These are phyloP conservation scores for Amanita rubescens DNA, from an alignment of 768 basidiomycete genomes.

Conservation along the genomic window DNA sequence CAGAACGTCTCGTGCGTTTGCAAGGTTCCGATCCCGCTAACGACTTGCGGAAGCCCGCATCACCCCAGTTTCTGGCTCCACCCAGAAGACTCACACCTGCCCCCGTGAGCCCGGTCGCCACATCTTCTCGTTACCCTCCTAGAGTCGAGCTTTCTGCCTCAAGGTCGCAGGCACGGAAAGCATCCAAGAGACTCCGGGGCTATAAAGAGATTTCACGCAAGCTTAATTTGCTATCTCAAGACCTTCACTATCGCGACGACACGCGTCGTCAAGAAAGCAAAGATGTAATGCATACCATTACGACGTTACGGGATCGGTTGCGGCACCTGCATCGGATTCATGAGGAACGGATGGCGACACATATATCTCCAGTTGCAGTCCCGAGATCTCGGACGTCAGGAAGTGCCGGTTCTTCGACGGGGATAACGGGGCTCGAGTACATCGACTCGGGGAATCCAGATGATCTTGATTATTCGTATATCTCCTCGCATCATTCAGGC, in stretches of 20 bases:
- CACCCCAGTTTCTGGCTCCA: background rate
- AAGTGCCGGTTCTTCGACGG: background rate
- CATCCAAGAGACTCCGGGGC: background rate
- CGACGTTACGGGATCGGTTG: background rate
- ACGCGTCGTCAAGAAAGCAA: background rate
- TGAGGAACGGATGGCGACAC: background rate
- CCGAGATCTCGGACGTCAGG: background rate
- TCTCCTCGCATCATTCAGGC: background rate
- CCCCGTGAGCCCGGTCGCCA: background rate
- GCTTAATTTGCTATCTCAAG: background rate
- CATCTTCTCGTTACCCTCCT: background rate
- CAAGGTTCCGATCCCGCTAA: background rate
- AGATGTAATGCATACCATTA: background rate
- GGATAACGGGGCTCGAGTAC: background rate
- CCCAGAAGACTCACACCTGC: background rate
- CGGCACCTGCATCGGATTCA: background rate
- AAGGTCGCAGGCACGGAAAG: background rate
- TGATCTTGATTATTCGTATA: background rate
- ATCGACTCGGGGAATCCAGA: background rate
- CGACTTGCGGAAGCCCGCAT: background rate
- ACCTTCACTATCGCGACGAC: background rate
- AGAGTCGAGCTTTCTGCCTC: background rate
- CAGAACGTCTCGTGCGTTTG: background rate
- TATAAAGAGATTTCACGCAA: background rate
- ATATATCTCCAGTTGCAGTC: background rate